Evolutionary conservation across 768 basidiomycete species (phyloP).

Genomic region (Auricularia cornea): DNA sequence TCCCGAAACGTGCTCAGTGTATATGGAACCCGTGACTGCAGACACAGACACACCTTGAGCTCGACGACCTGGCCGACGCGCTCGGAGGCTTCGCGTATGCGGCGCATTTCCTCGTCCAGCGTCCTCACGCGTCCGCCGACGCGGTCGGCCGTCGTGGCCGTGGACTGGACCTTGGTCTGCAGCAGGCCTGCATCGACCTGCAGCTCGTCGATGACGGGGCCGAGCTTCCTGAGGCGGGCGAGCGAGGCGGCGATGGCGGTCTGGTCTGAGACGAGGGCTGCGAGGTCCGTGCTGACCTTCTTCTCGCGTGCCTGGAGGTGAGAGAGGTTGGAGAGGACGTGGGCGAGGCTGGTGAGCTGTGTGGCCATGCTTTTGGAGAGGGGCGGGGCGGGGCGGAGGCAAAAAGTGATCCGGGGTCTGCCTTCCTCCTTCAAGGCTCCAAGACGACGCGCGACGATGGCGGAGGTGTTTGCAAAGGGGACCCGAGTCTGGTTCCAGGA

Average conservation of each 20-base stretch:
- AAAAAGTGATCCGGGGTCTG: neutral
- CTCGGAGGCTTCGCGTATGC: slow-evolving; percentile 85
- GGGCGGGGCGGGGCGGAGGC: neutral
- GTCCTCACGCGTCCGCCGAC: slow-evolving; percentile 86
- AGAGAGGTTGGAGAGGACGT: slow-evolving; percentile 69
- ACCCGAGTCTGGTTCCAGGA: slow-evolving; percentile 60
- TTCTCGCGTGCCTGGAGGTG: slow-evolving; percentile 70
- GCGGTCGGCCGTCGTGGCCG: slow-evolving; percentile 72
- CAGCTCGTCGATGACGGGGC: slow-evolving; percentile 56
- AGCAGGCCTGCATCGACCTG: slow-evolving; percentile 48
- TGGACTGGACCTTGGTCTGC: slow-evolving; percentile 52
- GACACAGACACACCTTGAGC: slow-evolving; percentile 57
- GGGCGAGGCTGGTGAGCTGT: slow-evolving; percentile 50
- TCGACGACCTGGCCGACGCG: slow-evolving; percentile 91
- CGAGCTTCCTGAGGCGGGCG: slow-evolving; percentile 48
- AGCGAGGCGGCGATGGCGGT: slow-evolving; percentile 60
- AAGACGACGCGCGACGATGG: slow-evolving; percentile 5
- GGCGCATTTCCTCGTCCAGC: slow-evolving; percentile 88
- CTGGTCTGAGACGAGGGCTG: slow-evolving; percentile 58
- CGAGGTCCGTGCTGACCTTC: slow-evolving; percentile 63
- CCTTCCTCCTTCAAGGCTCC: neutral
- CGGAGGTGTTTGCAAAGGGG: slow-evolving; percentile 13
- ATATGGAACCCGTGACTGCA: neutral
- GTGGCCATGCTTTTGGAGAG: slow-evolving; percentile 4
- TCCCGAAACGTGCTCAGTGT: slow-evolving; percentile 29